Evolutionary conservation across 352 stramenopile species (phyloP).

Genomic region (Albugo candida): DNA sequence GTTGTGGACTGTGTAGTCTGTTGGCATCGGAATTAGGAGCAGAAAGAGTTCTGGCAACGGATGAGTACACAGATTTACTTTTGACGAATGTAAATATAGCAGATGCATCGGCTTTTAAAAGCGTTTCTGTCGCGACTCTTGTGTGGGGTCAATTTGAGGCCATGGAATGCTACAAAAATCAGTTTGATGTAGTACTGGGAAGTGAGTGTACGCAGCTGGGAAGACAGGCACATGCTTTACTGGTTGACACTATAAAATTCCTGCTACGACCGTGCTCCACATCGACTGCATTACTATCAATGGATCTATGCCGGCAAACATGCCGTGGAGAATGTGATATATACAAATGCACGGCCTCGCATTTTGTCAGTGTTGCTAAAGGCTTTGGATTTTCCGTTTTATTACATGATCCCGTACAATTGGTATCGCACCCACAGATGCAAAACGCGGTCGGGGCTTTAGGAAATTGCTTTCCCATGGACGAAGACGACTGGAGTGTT

Average conservation of each 20-base stretch:
- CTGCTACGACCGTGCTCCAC: constrained; percentile 12
- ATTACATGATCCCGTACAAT: constrained; percentile 18
- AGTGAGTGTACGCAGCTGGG: constrained; percentile 43
- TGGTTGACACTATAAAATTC: constrained; percentile 20
- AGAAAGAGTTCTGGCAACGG: constrained; percentile 16
- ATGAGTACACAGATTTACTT: constrained; percentile 36
- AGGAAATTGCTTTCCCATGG: constrained; percentile 17
- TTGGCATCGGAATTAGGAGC: constrained; percentile 21
- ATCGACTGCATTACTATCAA: constrained; percentile 25
- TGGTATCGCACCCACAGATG: constrained; percentile 13
- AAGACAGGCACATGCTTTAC: constrained; percentile 14
- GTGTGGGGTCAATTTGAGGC: constrained; percentile 13
- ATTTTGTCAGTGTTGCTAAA: constrained; percentile 22
- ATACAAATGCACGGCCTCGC: constrained; percentile 30
- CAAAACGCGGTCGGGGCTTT: constrained; percentile 20
- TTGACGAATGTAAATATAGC: constrained; percentile 22
- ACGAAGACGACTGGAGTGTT: constrained; percentile 30
- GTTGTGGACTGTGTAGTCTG: constrained; percentile 30
- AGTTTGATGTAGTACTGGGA: constrained; percentile 34
- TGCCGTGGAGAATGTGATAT: constrained; percentile 21
- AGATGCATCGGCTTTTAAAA: not conserved
- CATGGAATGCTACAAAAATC: constrained; percentile 12
- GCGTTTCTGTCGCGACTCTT: constrained; percentile 6
- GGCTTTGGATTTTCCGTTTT: constrained; percentile 16
- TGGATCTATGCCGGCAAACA: constrained; percentile 21